Percentiles rank a stretch among this genome's conserved stretches.
Evolutionary conservation across 768 basidiomycete genomes (phyloP).

Genomic region (Cubamyces sp.): DNA sequence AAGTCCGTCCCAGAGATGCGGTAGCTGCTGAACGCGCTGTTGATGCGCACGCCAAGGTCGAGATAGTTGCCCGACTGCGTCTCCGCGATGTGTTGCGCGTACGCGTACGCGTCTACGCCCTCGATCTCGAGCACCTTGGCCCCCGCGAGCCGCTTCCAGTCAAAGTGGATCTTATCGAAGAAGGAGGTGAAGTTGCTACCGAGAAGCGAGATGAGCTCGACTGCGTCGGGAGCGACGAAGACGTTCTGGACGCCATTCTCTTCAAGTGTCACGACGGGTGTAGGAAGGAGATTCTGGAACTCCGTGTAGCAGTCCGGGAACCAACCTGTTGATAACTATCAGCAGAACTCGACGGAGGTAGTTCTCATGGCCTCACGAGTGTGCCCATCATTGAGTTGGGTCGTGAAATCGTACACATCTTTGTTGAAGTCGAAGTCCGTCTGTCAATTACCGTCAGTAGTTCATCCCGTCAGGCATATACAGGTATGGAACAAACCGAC

Average conservation of each 20-base stretch:
- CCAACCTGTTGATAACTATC: conserved; percentile 45
- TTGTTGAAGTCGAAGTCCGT: conserved; percentile 70
- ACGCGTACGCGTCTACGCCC: conserved; percentile 54
- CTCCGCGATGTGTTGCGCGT: conserved; percentile 58
- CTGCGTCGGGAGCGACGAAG: conserved; percentile 58
- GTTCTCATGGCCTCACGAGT: conserved; percentile 46
- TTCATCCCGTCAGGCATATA: background rate
- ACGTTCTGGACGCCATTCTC: conserved; percentile 48
- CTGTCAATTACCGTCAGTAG: conserved; percentile 34
- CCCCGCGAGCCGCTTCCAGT: conserved; percentile 65
- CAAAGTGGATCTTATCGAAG: conserved; percentile 52
- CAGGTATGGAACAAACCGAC: conserved; percentile 34
- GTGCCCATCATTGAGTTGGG: conserved; percentile 65
- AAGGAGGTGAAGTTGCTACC: conserved; percentile 50
- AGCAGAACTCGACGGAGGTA: background rate
- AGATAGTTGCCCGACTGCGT: conserved; percentile 68
- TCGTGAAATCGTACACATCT: conserved; percentile 58
- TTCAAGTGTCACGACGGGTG: conserved; percentile 56
- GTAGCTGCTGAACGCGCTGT: conserved; percentile 65
- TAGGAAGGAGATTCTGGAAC: conserved; percentile 53
- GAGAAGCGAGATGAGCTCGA: conserved; percentile 51
- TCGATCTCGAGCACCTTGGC: conserved; percentile 59
- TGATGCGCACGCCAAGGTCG: conserved; percentile 65
- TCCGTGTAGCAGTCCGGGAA: conserved; percentile 57
- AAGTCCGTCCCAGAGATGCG: conserved; percentile 44